These are phyloP conservation scores for Actinomortierella wolfii DNA, from an alignment of 371 early-diverging fungal species.

Conservation along the genomic window DNA sequence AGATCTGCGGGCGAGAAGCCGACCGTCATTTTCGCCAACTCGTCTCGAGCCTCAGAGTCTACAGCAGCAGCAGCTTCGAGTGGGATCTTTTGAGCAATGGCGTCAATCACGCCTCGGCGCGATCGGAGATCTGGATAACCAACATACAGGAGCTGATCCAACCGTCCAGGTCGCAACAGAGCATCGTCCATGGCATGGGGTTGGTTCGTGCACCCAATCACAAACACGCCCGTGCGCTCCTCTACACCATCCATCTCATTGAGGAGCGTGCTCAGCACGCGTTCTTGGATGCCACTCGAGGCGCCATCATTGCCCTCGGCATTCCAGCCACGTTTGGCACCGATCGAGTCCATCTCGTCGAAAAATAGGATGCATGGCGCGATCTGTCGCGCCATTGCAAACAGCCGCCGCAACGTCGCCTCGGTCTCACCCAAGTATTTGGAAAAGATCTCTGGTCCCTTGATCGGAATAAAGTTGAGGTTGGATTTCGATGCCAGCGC, in stretches of 20 bases:
- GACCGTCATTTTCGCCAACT: slow-evolving; percentile 14
- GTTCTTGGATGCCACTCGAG: slow-evolving; percentile 75
- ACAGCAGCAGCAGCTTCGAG: too few species aligned
- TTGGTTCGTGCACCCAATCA: slow-evolving; percentile 82
- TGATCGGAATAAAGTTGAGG: slow-evolving; percentile 79
- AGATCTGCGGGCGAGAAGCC: slow-evolving; percentile 42
- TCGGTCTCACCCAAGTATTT: slow-evolving; percentile 95
- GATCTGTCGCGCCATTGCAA: slow-evolving; percentile 79
- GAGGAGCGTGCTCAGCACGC: slow-evolving; percentile 74
- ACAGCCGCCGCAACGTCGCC: slow-evolving; percentile 76
- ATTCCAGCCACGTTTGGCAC: slow-evolving; percentile 70
- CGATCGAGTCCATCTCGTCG: slow-evolving; percentile 91
- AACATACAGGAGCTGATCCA: slow-evolving; percentile 75
- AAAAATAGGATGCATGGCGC: slow-evolving; percentile 91
- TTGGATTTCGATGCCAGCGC: slow-evolving; percentile 72
- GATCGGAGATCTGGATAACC: slow-evolving; percentile 56
- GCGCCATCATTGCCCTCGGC: slow-evolving; percentile 49
- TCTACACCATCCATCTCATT: slow-evolving; percentile 86
- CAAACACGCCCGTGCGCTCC: slow-evolving; percentile 72
- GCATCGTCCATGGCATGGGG: slow-evolving; percentile 88
- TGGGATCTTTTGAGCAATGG: slow-evolving; percentile 21
- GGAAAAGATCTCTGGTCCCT: slow-evolving; percentile 83
- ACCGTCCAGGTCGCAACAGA: slow-evolving; percentile 80
- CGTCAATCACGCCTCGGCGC: slow-evolving; percentile 24
- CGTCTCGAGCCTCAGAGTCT: neutral